These are phyloP conservation scores for Cyberlindnera veronae DNA, from an alignment of 805 yeast species.

Conservation along the genomic window DNA sequence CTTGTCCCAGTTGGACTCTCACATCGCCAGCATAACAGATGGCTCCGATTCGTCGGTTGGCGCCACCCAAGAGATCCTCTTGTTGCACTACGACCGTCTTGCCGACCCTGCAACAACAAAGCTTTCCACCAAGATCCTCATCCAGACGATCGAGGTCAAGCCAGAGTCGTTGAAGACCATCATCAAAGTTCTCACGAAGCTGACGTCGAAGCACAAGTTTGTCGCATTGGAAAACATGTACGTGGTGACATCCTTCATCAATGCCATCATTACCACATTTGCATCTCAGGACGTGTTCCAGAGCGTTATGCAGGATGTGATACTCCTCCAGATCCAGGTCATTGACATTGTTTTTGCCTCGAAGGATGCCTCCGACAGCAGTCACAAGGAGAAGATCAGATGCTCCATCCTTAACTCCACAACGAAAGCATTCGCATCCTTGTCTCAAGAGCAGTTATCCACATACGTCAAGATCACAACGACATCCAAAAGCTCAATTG, in stretches of 20 bases:
- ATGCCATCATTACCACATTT: conserved; percentile 31
- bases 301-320: conserved; percentile 28
- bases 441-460: conserved; percentile 23
- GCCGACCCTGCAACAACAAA: conserved; percentile 10
- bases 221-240: conserved; percentile 56
- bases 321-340: conserved; percentile 35
- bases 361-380: conserved; percentile 28
- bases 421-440: conserved; percentile 20
- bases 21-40: neutral
- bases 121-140: conserved; percentile 13
- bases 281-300: conserved; percentile 27
- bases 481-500: conserved; percentile 29
- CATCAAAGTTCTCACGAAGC: conserved; percentile 26
- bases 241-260: conserved; percentile 57
- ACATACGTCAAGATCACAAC: conserved; percentile 13
- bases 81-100: conserved; percentile 17
- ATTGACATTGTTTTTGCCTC: conserved; percentile 20
- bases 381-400: conserved; percentile 40
- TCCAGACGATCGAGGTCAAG: conserved; percentile 6
- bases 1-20: conserved; percentile 21
- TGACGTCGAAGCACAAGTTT: conserved; percentile 30
- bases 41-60: conserved; percentile 15
- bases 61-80: conserved; percentile 18
- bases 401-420: conserved; percentile 32
- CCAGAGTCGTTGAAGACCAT: conserved; percentile 17